phyloP scores from a whole-genome alignment of 2,329 filamentous ascomycete species.

The Helicocarpus griseus region DNA sequence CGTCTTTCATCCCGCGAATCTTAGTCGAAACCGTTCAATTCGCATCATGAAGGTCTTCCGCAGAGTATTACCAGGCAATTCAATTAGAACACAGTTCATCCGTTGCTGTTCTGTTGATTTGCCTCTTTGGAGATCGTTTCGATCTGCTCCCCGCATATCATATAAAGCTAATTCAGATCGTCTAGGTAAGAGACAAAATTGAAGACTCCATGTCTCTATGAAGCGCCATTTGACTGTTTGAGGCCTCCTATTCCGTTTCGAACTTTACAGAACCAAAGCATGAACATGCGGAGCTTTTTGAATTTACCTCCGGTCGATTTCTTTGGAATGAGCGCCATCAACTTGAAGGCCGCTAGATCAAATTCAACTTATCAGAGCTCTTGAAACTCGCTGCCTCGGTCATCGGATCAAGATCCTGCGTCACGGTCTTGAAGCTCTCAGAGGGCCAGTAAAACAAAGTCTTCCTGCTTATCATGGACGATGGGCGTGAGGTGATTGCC shows the following conservation, averaged over 20 bases:
- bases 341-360: slow-evolving; percentile 21
- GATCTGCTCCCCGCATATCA: not conserved
- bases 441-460: slow-evolving; percentile 24
- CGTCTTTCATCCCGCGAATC: too few species aligned
- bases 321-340: slow-evolving; percentile 26
- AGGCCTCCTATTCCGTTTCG: not conserved
- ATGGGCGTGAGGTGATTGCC: slow-evolving; percentile 7
- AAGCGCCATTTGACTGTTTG: not conserved
- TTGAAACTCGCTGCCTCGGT: slow-evolving; percentile 22
- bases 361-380: slow-evolving; percentile 27
- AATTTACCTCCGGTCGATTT: slow-evolving; percentile 24
- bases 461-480: slow-evolving; percentile 18
- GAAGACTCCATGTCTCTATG: not conserved
- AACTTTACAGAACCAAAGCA: slow-evolving; percentile 11
- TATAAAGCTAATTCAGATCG: not conserved
- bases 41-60: not conserved
- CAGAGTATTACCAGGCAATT: not conserved
- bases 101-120: not conserved
- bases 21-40: too few species aligned
- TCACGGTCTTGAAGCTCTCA: slow-evolving; percentile 23
- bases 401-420: slow-evolving; percentile 22
- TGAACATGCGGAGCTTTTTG: slow-evolving; percentile 12
- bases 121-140: not conserved
- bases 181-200: not conserved
- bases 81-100: not conserved